A percentile compares a stretch with the other conserved stretches of the same genome.
Conservation (phyloP, 768 basidiomycete genomes). For the Leccinum longicurvipes region DNA sequence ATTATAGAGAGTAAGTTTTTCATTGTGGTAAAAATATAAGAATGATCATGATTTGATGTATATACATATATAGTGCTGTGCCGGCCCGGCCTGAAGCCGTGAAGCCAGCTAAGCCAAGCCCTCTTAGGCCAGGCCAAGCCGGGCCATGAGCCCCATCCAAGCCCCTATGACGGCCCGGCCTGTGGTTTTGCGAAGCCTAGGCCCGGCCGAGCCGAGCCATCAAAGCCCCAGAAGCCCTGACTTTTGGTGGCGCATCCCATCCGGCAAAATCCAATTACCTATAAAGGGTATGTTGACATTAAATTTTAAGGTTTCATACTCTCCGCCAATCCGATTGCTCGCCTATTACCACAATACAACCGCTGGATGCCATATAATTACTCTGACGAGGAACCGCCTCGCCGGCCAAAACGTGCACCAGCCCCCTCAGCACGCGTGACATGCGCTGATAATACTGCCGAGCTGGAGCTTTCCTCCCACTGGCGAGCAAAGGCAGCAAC, state of each 20-base stretch:
- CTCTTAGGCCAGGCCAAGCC: too few relatives aligned
- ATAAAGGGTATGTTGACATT: neutral
- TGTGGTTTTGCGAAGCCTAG: too few relatives aligned
- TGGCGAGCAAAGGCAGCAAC: neutral
- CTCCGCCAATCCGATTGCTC: neutral
- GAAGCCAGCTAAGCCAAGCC: too few relatives aligned
- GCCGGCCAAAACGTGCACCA: neutral
- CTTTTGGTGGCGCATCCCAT: neutral
- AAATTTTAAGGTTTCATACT: neutral
- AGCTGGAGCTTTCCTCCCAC: neutral
- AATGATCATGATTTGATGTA: too few relatives aligned
- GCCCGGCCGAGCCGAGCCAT: neutral
- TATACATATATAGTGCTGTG: too few relatives aligned
- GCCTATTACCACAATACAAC: neutral
- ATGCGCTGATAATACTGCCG: neutral
- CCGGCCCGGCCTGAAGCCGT: too few relatives aligned
- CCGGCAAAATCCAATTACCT: neutral
- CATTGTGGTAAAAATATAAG: too few relatives aligned
- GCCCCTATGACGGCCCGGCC: too few relatives aligned
- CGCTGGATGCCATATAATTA: neutral
- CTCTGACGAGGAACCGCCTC: neutral
- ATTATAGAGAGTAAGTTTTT: too few relatives aligned
- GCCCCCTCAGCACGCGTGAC: neutral
- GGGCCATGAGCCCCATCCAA: too few relatives aligned
- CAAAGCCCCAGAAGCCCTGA: neutral